A percentile compares a stretch with the other conserved stretches of the same genome.
Conservation (phyloP, 108 stramenopile species). For the Stephanodiscus minutulus region DNA sequence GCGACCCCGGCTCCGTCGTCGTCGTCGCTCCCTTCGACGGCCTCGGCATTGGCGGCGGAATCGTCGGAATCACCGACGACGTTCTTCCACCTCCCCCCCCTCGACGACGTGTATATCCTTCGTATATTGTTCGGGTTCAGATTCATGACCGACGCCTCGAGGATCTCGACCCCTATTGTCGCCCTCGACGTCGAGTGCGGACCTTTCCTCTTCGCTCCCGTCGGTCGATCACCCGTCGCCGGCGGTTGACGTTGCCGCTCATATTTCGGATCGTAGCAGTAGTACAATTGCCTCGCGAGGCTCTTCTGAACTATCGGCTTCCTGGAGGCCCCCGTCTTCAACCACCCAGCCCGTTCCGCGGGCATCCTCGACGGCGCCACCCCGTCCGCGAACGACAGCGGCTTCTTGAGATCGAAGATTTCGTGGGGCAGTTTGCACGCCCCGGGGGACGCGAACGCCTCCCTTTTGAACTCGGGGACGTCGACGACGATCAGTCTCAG, state of each 20-base stretch:
- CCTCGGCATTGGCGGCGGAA: no score
- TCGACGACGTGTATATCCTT: slow-evolving; percentile 54
- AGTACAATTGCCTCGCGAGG: slow-evolving; percentile 53
- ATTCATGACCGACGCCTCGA: slow-evolving; percentile 73
- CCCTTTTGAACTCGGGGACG: slow-evolving; percentile 61
- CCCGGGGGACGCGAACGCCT: slow-evolving; percentile 40
- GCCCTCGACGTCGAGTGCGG: not conserved
- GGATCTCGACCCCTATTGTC: slow-evolving; percentile 69
- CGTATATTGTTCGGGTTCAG: slow-evolving; percentile 74
- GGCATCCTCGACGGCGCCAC: slow-evolving; percentile 67
- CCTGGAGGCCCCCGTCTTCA: slow-evolving; percentile 14
- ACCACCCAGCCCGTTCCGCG: slow-evolving; percentile 29
- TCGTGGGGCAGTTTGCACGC: slow-evolving; percentile 33
- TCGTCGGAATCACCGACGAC: not conserved
- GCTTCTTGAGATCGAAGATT: slow-evolving; percentile 10
- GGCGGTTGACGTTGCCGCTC: not conserved
- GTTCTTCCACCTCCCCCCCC: slow-evolving; percentile 49
- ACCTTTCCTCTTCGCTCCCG: not conserved
- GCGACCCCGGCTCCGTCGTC: not conserved
- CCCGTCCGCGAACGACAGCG: slow-evolving; percentile 43
- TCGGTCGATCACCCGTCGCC: not conserved
- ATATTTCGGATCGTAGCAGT: slow-evolving; percentile 27
- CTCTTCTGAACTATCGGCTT: slow-evolving; percentile 70
- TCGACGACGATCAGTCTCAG: slow-evolving; percentile 67
- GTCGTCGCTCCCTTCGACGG: slow-evolving; percentile 9